A percentile compares a stretch with the other conserved stretches of the same genome.
These are phyloP conservation scores for Trichosporon faecale DNA, from an alignment of 1,284 basidiomycete species.

Conservation along the genomic window DNA sequence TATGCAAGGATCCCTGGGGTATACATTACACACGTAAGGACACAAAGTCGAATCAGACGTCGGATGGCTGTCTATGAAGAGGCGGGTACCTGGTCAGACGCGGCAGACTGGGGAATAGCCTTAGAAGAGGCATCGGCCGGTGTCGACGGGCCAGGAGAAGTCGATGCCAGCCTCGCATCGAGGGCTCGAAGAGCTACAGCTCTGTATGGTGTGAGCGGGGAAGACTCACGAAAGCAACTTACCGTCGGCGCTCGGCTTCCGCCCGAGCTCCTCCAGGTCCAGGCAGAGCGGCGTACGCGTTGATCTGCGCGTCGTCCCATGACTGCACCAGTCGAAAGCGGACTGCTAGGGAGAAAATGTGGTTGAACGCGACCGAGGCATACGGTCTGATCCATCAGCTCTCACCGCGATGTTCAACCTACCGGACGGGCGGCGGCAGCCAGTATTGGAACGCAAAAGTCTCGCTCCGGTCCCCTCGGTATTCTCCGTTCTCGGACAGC, in stretches of 20 bases:
- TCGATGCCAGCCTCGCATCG: constrained; percentile 75
- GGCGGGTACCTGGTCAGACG: neutral
- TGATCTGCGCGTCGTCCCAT: constrained; percentile 69
- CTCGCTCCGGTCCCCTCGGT: constrained; percentile 82
- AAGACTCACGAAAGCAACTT: neutral
- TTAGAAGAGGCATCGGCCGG: neutral
- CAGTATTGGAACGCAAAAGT: constrained; percentile 94
- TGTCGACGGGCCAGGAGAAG: constrained; percentile 19
- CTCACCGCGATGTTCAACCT: constrained; percentile 41
- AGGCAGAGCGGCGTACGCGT: constrained; percentile 61
- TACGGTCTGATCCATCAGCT: constrained; percentile 50
- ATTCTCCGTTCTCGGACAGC: constrained; percentile 61
- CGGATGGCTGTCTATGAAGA: neutral
- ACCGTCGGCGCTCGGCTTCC: constrained; percentile 89
- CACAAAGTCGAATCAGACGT: neutral
- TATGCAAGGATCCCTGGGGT: neutral
- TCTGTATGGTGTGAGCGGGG: constrained; percentile 51
- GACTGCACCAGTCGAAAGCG: constrained; percentile 70
- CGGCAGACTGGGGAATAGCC: neutral
- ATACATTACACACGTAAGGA: neutral
- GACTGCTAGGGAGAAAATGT: constrained; percentile 62
- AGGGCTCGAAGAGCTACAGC: constrained; percentile 92
- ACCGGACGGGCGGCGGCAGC: constrained; percentile 95
- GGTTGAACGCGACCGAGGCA: constrained; percentile 66
- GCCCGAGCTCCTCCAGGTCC: constrained; percentile 81